Conservation (phyloP, 1,284 basidiomycete genomes). For the Tilletia indica region DNA sequence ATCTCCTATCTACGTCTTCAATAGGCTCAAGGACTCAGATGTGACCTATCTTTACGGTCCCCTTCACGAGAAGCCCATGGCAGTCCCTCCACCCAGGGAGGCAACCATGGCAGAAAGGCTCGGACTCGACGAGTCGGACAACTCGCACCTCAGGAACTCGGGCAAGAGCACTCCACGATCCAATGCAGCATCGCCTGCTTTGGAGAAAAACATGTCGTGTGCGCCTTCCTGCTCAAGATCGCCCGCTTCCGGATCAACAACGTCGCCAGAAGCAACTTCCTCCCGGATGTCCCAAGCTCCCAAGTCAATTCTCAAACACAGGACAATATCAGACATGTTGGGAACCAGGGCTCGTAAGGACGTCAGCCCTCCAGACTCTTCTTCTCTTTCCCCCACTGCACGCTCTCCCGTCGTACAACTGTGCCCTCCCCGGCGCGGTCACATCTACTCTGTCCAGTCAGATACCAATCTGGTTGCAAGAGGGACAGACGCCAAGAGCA, state of each 20-base stretch:
- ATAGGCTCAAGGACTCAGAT: slow-evolving; percentile 97
- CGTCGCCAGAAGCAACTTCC: neutral
- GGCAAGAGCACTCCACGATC: slow-evolving; percentile 9
- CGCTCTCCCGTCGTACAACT: neutral
- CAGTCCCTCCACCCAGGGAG: slow-evolving; percentile 62
- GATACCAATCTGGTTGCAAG: slow-evolving; percentile 39
- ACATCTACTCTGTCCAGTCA: slow-evolving; percentile 39
- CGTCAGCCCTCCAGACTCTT: slow-evolving; percentile 29
- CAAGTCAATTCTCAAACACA: slow-evolving; percentile 94
- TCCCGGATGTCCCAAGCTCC: slow-evolving; percentile 21
- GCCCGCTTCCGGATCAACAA: too few relatives aligned
- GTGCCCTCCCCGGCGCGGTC: slow-evolving; percentile 2
- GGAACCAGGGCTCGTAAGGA: slow-evolving; percentile 59
- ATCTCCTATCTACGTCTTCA: neutral
- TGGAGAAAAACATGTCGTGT: neutral
- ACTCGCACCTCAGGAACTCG: neutral
- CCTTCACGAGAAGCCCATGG: slow-evolving; percentile 69
- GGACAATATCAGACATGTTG: slow-evolving; percentile 86
- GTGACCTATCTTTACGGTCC: slow-evolving; percentile 99
- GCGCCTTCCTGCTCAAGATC: too few relatives aligned
- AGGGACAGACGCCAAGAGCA: slow-evolving; percentile 27
- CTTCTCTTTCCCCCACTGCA: too few relatives aligned
- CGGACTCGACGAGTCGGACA: slow-evolving; percentile 57
- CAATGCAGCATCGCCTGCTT: slow-evolving; percentile 1
- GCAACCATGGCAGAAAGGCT: slow-evolving; percentile 62